Evolutionary conservation across 2,329 filamentous ascomycete species (phyloP).

Genomic region (Alternaria arborescens): DNA sequence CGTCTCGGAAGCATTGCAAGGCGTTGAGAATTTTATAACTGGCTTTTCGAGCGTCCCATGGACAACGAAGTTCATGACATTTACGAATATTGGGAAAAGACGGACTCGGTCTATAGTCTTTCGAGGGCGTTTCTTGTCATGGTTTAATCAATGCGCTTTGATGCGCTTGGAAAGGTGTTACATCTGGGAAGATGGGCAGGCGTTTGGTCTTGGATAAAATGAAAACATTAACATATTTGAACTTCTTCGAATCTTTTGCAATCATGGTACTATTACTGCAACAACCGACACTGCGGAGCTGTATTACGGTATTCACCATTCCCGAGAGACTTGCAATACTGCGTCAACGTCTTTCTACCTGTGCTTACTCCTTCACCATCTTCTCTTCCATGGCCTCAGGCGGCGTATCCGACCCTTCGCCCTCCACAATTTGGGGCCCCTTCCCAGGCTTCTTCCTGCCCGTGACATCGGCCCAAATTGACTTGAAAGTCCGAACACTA

Average conservation of each 20-base stretch:
- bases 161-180: not conserved
- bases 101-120: constrained; percentile 13
- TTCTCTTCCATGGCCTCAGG: constrained; percentile 34
- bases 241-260: not conserved
- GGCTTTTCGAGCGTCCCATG: constrained; percentile 37
- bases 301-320: not conserved
- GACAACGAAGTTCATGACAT: constrained; percentile 33
- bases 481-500: constrained; percentile 67
- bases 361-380: constrained; percentile 21
- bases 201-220: constrained; percentile 13
- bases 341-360: not conserved
- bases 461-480: constrained; percentile 68
- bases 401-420: constrained; percentile 27
- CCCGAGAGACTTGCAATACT: not conserved
- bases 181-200: not conserved
- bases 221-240: constrained; percentile 6
- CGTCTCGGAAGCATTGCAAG: constrained; percentile 45
- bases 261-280: not conserved
- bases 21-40: constrained; percentile 28
- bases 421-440: constrained; percentile 23
- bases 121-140: constrained; percentile 15
- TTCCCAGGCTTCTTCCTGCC: constrained; percentile 37
- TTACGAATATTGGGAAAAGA: constrained; percentile 17
- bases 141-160: not conserved
- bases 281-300: not conserved